phyloP scores from a whole-genome alignment of 2,329 filamentous ascomycete species.

The Fusarium tjaetaba region DNA sequence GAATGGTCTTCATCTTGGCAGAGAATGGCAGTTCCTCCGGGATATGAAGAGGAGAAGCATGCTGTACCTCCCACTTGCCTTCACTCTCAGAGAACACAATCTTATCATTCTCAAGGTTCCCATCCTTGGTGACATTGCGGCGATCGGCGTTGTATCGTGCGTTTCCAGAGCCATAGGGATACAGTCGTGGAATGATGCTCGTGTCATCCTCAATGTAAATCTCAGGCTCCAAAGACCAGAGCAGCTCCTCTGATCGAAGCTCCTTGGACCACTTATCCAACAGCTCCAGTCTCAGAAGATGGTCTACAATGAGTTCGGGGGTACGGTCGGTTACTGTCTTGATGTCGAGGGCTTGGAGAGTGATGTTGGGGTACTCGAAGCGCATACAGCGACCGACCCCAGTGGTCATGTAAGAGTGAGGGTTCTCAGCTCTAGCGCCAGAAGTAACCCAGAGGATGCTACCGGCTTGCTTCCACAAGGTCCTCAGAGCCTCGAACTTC shows the following conservation, averaged over 20 bases:
- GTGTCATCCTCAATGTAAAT: not conserved
- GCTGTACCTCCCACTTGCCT: not conserved
- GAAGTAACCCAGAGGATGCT: slow-evolving; percentile 1
- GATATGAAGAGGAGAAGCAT: not conserved
- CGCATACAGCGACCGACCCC: not conserved
- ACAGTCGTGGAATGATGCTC: not conserved
- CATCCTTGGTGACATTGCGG: not conserved
- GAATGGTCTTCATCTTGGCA: not conserved
- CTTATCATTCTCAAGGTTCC: fast-evolving
- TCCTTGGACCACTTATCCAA: not conserved
- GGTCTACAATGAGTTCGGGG: not conserved
- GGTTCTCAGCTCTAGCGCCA: not conserved
- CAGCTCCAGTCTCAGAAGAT: not conserved
- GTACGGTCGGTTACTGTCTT: not conserved
- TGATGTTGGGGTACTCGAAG: not conserved
- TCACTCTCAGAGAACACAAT: fast-evolving
- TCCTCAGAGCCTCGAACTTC: not conserved
- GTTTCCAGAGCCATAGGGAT: not conserved
- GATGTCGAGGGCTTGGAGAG: not conserved
- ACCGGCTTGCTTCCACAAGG: not conserved
- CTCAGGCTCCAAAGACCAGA: slow-evolving; percentile 14
- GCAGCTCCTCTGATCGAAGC: not conserved
- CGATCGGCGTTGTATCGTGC: not conserved
- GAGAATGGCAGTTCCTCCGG: fast-evolving
- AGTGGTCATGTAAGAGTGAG: not conserved